Conservation (phyloP, 2,329 filamentous ascomycete species). For the Colletotrichum sp. region DNA sequence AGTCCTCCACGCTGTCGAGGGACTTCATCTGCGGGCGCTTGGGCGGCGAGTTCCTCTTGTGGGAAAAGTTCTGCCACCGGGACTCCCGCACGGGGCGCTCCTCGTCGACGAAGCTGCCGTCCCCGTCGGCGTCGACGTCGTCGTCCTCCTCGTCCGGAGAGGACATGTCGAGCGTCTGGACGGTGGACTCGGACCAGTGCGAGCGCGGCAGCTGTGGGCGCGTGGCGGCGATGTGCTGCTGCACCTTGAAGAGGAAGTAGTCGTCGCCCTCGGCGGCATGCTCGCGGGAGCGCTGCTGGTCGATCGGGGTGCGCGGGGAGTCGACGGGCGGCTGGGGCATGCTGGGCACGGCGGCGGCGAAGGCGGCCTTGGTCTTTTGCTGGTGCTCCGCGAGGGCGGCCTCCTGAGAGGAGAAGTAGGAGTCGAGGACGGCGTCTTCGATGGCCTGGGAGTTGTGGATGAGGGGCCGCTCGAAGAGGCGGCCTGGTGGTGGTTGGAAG, state of each 20-base stretch:
- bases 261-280: conserved; percentile 19
- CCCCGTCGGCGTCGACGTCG: conserved; percentile 9
- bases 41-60: conserved; percentile 28
- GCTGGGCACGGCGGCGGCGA: background rate
- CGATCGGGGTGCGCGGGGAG: conserved; percentile 20
- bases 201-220: conserved; percentile 34
- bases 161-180: conserved; percentile 24
- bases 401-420: conserved; percentile 18
- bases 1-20: conserved; percentile 40
- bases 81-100: conserved; percentile 14
- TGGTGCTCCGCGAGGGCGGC: background rate
- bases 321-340: conserved; percentile 18
- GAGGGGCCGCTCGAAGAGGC: conserved; percentile 21
- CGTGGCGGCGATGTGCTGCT: conserved; percentile 16
- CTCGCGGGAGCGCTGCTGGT: conserved; percentile 9
- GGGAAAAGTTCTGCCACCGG: conserved; percentile 36
- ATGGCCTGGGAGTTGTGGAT: conserved; percentile 17
- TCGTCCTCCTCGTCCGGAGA: conserved; percentile 22
- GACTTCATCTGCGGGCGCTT: conserved; percentile 42
- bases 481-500: conserved; percentile 21
- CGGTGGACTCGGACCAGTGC: conserved; percentile 49
- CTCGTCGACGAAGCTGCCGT: conserved; percentile 12
- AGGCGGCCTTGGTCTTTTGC: background rate
- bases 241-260: conserved; percentile 25
- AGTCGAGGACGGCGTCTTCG: conserved; percentile 16